A percentile compares a stretch with the other conserved stretches of the same genome.
Conservation (phyloP, 495 filamentous ascomycete genomes). For the Talaromyces nanjingensis region DNA sequence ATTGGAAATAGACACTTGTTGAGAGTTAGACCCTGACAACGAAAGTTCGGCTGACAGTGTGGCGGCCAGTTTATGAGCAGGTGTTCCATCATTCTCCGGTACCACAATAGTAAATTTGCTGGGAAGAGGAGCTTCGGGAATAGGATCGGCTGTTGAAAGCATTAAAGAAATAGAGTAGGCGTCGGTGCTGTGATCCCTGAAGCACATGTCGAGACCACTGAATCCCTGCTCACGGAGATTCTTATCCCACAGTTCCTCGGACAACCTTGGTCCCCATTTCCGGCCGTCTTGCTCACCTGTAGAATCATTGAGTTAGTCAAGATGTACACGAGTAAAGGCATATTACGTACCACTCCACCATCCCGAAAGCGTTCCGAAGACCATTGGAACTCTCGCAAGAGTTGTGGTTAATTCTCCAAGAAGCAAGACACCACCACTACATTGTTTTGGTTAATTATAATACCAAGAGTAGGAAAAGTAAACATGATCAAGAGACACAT, state of each 20-base stretch:
- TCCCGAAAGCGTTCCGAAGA: not conserved
- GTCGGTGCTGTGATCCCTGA: not conserved
- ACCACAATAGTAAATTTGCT: not conserved
- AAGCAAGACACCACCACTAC: not conserved
- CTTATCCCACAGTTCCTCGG: constrained; percentile 9
- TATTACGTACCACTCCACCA: not conserved
- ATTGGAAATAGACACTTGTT: not conserved
- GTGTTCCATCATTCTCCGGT: not conserved
- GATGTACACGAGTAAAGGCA: not conserved
- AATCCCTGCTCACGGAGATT: not conserved
- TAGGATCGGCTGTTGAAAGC: not conserved
- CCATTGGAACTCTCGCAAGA: not conserved
- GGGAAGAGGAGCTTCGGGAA: not conserved
- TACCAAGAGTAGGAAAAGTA: not conserved
- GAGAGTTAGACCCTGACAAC: not conserved
- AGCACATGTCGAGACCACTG: not conserved
- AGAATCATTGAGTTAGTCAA: not conserved
- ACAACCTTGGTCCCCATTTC: not conserved
- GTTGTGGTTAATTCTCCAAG: not conserved
- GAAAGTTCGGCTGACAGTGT: not conserved
- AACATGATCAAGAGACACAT: not conserved
- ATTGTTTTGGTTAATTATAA: not conserved
- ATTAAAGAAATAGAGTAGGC: not conserved
- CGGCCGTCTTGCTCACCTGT: not conserved
- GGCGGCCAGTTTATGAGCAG: not conserved